Conservation (phyloP, 164 flowering plant species). For the Piper betle region DNA sequence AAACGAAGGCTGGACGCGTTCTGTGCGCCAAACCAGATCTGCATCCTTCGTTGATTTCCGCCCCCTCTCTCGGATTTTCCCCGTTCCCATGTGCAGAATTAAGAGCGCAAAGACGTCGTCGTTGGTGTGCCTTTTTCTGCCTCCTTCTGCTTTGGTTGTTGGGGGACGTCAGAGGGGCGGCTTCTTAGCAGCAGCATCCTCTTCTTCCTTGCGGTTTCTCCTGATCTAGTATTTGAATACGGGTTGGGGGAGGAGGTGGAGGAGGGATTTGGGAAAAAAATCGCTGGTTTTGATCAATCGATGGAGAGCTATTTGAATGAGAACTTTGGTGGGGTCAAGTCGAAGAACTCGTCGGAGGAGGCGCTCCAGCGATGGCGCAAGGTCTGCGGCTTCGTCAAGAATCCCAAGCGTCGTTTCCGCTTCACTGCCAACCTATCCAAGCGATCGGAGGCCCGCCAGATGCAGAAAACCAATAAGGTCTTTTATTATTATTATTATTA, state of each 20-base stretch:
- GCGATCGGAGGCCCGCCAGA: constrained; percentile 64
- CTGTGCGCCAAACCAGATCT: too few relatives aligned
- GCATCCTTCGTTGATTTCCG: too few relatives aligned
- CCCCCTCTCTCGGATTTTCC: too few relatives aligned
- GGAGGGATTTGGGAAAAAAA: too few relatives aligned
- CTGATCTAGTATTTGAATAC: neutral
- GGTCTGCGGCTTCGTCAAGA: constrained; percentile 79
- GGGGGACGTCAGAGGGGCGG: too few relatives aligned
- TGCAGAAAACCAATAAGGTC: constrained; percentile 79
- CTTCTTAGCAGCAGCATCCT: too few relatives aligned
- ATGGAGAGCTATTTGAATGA: constrained; percentile 34
- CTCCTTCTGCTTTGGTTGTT: too few relatives aligned
- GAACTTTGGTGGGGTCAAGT: constrained; percentile 67
- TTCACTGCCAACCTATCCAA: constrained; percentile 86
- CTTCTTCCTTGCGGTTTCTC: too few relatives aligned
- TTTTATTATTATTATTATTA: neutral
- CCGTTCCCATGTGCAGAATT: too few relatives aligned
- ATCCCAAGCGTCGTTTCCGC: constrained; percentile 69
- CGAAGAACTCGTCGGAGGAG: constrained; percentile 90
- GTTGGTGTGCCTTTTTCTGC: too few relatives aligned
- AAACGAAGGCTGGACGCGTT: too few relatives aligned
- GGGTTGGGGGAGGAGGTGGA: neutral
- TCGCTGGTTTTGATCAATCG: neutral
- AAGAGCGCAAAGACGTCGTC: too few relatives aligned
- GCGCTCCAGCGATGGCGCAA: constrained; percentile 85